phyloP scores from a whole-genome alignment of 768 basidiomycete species.

The Kwoniella dendrophila region DNA sequence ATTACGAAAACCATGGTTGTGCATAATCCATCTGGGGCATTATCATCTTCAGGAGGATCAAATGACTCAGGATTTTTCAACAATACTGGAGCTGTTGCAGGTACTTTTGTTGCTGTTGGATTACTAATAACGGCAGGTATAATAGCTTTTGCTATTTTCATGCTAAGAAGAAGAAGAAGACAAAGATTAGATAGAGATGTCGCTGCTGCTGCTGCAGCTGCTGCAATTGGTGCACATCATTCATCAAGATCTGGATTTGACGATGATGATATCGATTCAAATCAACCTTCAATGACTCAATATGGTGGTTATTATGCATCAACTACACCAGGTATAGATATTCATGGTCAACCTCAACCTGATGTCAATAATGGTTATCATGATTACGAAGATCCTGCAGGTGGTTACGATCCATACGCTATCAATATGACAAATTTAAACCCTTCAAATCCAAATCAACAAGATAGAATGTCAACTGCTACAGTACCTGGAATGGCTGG shows the following conservation, averaged over 20 bases:
- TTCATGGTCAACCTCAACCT: conserved; percentile 41
- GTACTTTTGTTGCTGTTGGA: conserved; percentile 74
- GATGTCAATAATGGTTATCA: conserved; percentile 39
- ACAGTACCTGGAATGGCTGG: conserved; percentile 44
- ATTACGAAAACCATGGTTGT: conserved; percentile 55
- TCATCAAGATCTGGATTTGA: conserved; percentile 44
- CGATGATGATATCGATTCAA: conserved; percentile 55
- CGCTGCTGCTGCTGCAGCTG: conserved; percentile 53
- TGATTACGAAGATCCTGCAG: conserved; percentile 51
- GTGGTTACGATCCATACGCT: conserved; percentile 54
- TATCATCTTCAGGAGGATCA: conserved; percentile 19
- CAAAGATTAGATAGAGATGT: conserved; percentile 56
- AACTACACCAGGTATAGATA: conserved; percentile 37
- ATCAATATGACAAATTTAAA: conserved; percentile 25
- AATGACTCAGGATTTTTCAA: conserved; percentile 64
- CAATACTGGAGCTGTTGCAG: conserved; percentile 71
- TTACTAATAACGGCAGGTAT: conserved; percentile 64
- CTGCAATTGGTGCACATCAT: conserved; percentile 45
- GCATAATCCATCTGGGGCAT: conserved; percentile 42
- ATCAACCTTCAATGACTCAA: conserved; percentile 46
- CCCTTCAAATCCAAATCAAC: conserved; percentile 10
- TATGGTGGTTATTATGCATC: conserved; percentile 53
- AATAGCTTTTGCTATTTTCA: conserved; percentile 60
- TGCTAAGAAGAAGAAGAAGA: conserved; percentile 51
- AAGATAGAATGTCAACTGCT: conserved; percentile 39